Conservation (phyloP, 1,284 basidiomycete species). For the Rhodotorula sp. region DNA sequence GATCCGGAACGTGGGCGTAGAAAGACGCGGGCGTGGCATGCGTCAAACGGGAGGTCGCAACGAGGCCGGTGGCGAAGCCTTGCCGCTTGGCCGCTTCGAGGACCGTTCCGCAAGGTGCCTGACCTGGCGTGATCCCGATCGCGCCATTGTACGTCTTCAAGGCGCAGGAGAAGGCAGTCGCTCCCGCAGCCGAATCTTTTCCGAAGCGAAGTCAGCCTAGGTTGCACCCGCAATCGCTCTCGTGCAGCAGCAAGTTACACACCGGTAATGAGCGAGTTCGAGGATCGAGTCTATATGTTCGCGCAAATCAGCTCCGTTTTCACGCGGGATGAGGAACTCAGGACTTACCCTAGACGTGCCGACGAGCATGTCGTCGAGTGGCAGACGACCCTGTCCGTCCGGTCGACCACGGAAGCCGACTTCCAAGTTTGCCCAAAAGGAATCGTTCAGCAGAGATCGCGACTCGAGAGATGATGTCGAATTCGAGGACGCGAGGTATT, state of each 20-base stretch:
- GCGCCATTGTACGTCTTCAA: constrained; percentile 50
- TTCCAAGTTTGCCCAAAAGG: constrained; percentile 23
- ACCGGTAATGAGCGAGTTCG: constrained; percentile 48
- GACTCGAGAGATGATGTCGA: constrained; percentile 3
- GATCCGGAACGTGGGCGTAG: constrained; percentile 48
- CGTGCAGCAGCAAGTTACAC: neutral
- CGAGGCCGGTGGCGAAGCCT: constrained; percentile 49
- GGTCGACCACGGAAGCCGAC: constrained; percentile 11
- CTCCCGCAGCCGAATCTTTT: constrained; percentile 49
- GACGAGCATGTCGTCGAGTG: constrained; percentile 48
- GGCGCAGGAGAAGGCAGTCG: constrained; percentile 49
- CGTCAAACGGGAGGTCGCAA: constrained; percentile 47
- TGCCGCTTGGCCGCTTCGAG: constrained; percentile 50
- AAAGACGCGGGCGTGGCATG: constrained; percentile 50
- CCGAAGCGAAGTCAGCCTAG: neutral
- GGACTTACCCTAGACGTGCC: constrained; percentile 43
- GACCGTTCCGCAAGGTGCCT: constrained; percentile 48
- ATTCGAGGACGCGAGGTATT: constrained; percentile 42
- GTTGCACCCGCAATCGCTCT: neutral
- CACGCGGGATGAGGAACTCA: no score
- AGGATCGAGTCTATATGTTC: constrained; percentile 43
- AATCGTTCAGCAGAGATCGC: constrained; percentile 16
- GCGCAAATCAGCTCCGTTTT: neutral
- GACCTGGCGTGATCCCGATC: constrained; percentile 47
- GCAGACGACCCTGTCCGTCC: constrained; percentile 16